Evolutionary conservation across 257 asterid genomes (phyloP), one percentile per base, ranked within the genome.

Genomic region (Solanum sejunctum): DNA sequence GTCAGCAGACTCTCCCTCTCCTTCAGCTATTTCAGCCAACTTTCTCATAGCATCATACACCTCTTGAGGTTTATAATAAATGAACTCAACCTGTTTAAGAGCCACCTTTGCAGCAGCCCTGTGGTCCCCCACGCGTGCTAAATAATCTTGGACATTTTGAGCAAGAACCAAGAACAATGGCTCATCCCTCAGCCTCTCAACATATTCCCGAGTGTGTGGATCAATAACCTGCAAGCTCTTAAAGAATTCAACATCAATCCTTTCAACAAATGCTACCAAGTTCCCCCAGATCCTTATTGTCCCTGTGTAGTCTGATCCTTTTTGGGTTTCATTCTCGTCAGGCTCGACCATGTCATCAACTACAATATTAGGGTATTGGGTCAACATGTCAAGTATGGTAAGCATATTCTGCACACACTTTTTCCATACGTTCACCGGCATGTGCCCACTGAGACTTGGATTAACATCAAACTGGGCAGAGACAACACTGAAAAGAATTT

Each of bases 401-500:
- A 95, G 94, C 88, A 93, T 49, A 86, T 97, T 97, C 81, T 88
- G 94, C 82, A 97, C 97, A 54, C 99, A 95, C 49, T 91, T 95
- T 88, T 97, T 97, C 98, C 99, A 97, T 3, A 95, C 98, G 55
- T 91, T 92, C 60, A 95, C 93, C 11, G 99, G 99, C 98, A 94
- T 95, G 91, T 97, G 98, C 1, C 98, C 95, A 60, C 91, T 95
- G 81, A 94, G 89, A 86, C 95, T 90, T 12, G 92, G 77, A 72
- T 92, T 92, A 47, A 93, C 94, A 84, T 93, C 97, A 69, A 93
- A 93, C 87, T 93, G 97, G 1, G 97, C 92, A 43, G 97, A 93
- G 43, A 93, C 89, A 60, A 92, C 93, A 85, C 84, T 49, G 90
- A 86, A 86, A 20, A 86, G 83, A 82, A 86, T 82, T 67, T 73